A percentile compares a stretch with the other conserved stretches of the same genome.
Conservation (phyloP, 129 eudicot species). For the Pseudognaphalium luteoalbum region DNA sequence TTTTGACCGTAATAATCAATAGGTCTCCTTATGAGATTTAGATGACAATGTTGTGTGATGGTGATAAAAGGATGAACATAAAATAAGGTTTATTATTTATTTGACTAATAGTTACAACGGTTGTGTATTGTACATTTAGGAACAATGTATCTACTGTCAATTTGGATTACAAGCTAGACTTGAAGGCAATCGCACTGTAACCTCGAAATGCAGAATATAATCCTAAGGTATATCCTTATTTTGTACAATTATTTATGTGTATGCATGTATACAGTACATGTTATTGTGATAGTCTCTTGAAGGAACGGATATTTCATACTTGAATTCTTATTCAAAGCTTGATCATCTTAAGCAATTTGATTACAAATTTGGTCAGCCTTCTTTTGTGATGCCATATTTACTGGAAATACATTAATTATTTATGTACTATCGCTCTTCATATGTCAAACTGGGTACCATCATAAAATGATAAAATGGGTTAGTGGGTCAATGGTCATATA, state of each 20-base stretch:
- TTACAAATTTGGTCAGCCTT: neutral
- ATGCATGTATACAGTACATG: neutral
- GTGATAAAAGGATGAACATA: neutral
- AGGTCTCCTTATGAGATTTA: neutral
- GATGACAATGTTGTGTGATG: neutral
- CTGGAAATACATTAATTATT: neutral
- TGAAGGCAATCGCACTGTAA: conserved; percentile 76
- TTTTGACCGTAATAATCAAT: neutral
- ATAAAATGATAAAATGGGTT: no score
- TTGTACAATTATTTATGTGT: neutral
- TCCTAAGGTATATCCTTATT: conserved; percentile 58
- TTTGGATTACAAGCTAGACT: conserved; percentile 82
- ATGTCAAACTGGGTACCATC: neutral
- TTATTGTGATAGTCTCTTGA: neutral
- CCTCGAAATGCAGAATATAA: conserved; percentile 93
- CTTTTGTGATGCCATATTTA: neutral
- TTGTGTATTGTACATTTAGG: conserved; percentile 38
- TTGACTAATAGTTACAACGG: conserved; percentile 14
- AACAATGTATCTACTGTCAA: conserved; percentile 86
- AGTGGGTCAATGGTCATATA: no score
- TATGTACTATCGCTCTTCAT: neutral
- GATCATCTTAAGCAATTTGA: neutral
- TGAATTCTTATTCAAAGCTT: neutral
- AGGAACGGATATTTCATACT: neutral
- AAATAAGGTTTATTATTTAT: neutral